Evolutionary conservation across 2,329 filamentous ascomycete genomes (phyloP), one percentile per base, ranked within the genome.

Genomic region (Claviceps digitariae): DNA sequence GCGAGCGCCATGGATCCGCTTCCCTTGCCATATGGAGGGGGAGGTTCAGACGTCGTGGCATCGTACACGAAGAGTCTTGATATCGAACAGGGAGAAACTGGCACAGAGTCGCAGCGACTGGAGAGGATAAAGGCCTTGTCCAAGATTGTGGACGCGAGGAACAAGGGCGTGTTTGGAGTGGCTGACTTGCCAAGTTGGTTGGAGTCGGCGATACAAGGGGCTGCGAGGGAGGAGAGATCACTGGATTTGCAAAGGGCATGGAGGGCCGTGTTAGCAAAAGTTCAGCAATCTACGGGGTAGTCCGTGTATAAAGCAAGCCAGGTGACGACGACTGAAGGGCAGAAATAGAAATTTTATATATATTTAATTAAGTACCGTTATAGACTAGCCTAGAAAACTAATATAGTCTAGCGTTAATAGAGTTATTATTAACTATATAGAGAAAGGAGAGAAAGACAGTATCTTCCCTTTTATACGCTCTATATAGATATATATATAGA

Each of bases 51-150:
- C 2, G 55, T 64, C 1, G 57, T 65, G 0, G 53, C 69, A 17
- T 62, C 63, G 12, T 78, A 76, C 62, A 67, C 79, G 1, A 55
- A 61, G 3, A 73, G 75, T 29, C 61, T 82, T 8, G 74, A 78
- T 31, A 60, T 74, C 3, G 70, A 74, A 10, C 66, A 67, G 44
- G 65, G 69, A 0, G 75, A 76, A 31, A 66, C 69, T 0, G 74
- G 77, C 0, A 73, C 74, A 0, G 78, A 82, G 59, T 62, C 70
- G 4, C 78, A 81, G 64, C 70, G 79, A 17, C 58, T 71, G 23
- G 66, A 65, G 55, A 67, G 78, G 40, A 72, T 72, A 1, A 72
- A 73, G 58, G 75, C 77, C 0, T 62, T 75, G 0, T 65, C 64
- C 1, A 68, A 70, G 0, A 67, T 74, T 12, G 61, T 72, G 6